Evolutionary conservation across 805 yeast species (phyloP).

Genomic region (Nadsonia fulvescens): DNA sequence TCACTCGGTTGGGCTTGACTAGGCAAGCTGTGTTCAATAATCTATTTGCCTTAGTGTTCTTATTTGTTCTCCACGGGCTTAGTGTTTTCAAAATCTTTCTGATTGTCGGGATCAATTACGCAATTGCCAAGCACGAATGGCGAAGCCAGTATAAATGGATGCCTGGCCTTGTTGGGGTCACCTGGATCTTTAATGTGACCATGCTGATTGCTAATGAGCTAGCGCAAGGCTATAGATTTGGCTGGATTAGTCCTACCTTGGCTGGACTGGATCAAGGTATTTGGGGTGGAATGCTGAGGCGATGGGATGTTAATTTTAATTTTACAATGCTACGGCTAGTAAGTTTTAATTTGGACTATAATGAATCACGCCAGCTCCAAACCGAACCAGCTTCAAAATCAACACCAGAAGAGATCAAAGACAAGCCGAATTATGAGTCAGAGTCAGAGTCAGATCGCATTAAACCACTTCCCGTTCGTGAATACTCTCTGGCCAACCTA

Average conservation of each 20-base stretch:
- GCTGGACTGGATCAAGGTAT: conserved; percentile 38
- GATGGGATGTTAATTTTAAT: conserved; percentile 96
- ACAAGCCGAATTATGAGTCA: conserved; percentile 18
- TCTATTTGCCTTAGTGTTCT: conserved; percentile 47
- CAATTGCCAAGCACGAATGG: conserved; percentile 26
- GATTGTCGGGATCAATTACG: conserved; percentile 38
- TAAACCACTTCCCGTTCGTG: conserved; percentile 33
- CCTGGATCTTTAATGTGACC: conserved; percentile 72
- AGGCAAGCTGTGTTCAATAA: too few relatives aligned
- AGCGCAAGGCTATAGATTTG: conserved; percentile 36
- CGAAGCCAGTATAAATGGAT: too few relatives aligned
- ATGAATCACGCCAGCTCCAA: conserved; percentile 10
- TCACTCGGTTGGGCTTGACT: conserved; percentile 28
- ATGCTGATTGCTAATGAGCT: conserved; percentile 63
- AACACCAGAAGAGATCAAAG: conserved; percentile 3
- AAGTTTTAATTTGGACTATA: conserved; percentile 65
- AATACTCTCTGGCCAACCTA: conserved; percentile 49
- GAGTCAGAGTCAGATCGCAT: conserved; percentile 2
- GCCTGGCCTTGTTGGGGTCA: conserved; percentile 13
- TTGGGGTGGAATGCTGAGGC: conserved; percentile 58
- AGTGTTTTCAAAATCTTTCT: conserved; percentile 43
- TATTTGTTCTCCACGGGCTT: conserved; percentile 66
- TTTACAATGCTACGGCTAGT: conserved; percentile 72
- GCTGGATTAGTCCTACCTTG: conserved; percentile 24
- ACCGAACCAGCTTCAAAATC: conserved; percentile 5